These are phyloP conservation scores for Amaranthus palmeri DNA, from an alignment of 148 eudicot species.

Conservation along the genomic window DNA sequence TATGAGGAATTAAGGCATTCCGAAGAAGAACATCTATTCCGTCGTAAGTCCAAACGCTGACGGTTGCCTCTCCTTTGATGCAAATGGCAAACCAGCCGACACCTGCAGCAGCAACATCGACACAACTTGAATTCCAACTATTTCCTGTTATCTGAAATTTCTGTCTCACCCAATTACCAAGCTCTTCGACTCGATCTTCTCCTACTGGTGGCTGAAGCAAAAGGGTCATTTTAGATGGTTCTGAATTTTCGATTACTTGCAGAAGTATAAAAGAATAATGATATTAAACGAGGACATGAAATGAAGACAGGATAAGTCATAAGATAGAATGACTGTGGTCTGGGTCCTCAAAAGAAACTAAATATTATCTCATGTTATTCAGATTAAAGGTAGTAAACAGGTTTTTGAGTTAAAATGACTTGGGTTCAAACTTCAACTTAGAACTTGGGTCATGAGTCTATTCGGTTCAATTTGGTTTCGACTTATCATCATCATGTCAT, in stretches of 20 bases:
- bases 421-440: too few species aligned
- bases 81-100: conserved; percentile 97
- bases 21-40: conserved; percentile 68
- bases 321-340: background rate
- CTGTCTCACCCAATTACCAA: conserved; percentile 68
- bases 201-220: conserved; percentile 81
- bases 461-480: too few species aligned
- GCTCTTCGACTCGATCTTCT: conserved; percentile 52
- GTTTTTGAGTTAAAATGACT: too few species aligned
- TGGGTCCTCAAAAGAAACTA: background rate
- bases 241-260: background rate
- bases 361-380: background rate
- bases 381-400: background rate
- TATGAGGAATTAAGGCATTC: conserved; percentile 63
- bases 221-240: conserved; percentile 3
- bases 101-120: conserved; percentile 77
- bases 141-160: conserved; percentile 57
- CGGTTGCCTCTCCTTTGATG: conserved; percentile 65
- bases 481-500: too few species aligned
- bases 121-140: conserved; percentile 69
- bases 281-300: conserved; percentile 2
- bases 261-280: background rate
- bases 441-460: too few species aligned
- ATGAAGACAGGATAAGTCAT: background rate
- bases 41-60: conserved; percentile 85